A percentile compares a stretch with the other conserved stretches of the same genome.
These are phyloP conservation scores for Termitomyces sp. DNA, from an alignment of 768 basidiomycete species.

Conservation along the genomic window DNA sequence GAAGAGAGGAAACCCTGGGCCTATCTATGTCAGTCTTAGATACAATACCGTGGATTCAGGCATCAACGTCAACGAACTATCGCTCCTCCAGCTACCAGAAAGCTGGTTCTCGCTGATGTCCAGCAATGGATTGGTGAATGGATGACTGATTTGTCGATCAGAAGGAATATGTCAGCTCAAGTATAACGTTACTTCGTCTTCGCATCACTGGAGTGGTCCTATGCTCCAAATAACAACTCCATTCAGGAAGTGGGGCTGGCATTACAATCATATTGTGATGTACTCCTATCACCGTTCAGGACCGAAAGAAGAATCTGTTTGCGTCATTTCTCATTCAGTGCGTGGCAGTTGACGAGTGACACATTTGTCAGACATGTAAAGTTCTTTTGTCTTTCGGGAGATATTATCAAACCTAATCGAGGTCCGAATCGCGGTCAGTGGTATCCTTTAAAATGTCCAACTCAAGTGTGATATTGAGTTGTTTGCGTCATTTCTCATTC, in stretches of 20 bases:
- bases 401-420: neutral
- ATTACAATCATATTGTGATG: neutral
- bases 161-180: neutral
- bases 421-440: neutral
- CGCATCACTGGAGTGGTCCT: neutral
- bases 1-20: no score
- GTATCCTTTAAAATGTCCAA: no score
- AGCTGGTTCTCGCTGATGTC: neutral
- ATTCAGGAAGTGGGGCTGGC: neutral
- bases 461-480: no score
- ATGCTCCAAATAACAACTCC: no score
- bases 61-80: no score
- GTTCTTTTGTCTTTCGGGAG: no score
- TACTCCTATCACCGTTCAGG: neutral
- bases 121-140: neutral
- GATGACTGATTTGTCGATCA: no score
- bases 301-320: neutral
- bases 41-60: neutral
- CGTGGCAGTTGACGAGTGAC: no score
- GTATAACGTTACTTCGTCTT: neutral
- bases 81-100: neutral
- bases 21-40: neutral
- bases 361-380: no score
- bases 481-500: no score
- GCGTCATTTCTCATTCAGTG: no score